Base-by-base conservation (phyloP, 805 yeast genomes). In the Pichia deserticola region DNA sequence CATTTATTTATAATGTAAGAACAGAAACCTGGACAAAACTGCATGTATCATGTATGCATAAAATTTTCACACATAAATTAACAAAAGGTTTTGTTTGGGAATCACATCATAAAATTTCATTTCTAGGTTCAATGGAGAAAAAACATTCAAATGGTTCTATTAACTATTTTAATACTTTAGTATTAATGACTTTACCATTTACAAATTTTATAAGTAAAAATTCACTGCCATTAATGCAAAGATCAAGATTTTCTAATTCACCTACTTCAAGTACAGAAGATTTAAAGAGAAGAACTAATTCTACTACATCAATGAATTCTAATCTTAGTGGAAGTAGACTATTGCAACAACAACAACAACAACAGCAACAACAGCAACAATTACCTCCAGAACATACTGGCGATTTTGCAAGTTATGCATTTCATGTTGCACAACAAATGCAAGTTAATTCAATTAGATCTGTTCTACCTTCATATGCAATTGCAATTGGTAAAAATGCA, bases 51-150 rank as follows among this genome's bases (percentile, higher is more conserved):
- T 70, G 82, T 57, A 72, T 75, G 44, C 81, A 77, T 54, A 77
- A 74, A 44, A 67, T 72, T 34, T 76, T 76, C 33, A 71, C 77
- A 3, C 86, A 83, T 58, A 67, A 84, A 47, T 73, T 83, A 45
- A 79, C 86, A 78, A 82, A 79, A 53, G 79, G 85, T 0, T 81
- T 76, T 64, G 80, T 80, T 1, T 86, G 95, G 95, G 76, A 75
- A 34, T 82, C 90, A 0, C 95, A 86, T 63, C 92, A 86, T 59
- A 81, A 80, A 60, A 80, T 83, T 1, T 67, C 83, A 1, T 63
- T 84, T 32, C 57, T 86, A 36, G 93, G 93, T 1, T 41, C 53
- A 9, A 74, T 73, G 54, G 66, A 71, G n/a, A 71, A 78, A 4
- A 64, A 74, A 1, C 61, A 61, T 39, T 72, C 80, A 4, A 67